Evolutionary conservation across 192 early-diverging fungal species (phyloP).

Genomic region (Obelidium mucronatum): DNA sequence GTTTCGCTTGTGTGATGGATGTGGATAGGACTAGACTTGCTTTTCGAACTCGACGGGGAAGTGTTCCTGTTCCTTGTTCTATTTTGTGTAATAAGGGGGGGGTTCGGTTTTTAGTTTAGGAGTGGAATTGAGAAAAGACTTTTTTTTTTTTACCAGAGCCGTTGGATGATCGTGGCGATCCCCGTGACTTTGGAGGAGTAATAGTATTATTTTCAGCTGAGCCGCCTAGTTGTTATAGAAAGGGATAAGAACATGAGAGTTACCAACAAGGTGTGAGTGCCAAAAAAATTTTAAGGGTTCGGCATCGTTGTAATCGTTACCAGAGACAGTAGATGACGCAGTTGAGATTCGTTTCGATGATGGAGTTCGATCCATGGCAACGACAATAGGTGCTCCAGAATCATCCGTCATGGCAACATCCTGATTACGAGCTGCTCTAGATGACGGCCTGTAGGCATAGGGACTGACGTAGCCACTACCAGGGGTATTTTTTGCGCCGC

Average conservation of each 20-base stretch:
- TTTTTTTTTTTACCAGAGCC: neutral
- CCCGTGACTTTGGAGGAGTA: constrained; percentile 2
- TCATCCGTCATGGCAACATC: constrained; percentile 3
- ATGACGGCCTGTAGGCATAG: constrained; percentile 28
- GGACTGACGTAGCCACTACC: constrained; percentile 25
- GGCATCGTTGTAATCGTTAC: neutral
- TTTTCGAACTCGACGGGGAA: constrained; percentile 24
- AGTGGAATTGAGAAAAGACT: neutral
- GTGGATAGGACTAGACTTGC: constrained; percentile 20
- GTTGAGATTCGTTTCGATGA: too few relatives aligned
- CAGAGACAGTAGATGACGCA: neutral
- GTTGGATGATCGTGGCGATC: constrained; percentile 18
- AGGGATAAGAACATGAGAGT: neutral
- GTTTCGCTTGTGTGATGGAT: constrained; percentile 33
- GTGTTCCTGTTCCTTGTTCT: neutral
- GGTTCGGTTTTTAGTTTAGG: neutral
- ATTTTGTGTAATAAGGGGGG: too few relatives aligned
- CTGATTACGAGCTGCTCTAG: neutral
- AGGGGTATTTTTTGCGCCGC: constrained; percentile 8
- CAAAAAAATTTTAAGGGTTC: neutral
- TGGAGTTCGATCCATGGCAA: constrained; percentile 1
- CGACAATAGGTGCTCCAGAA: neutral
- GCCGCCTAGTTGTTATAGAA: neutral
- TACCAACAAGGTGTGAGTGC: neutral
- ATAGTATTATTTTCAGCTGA: neutral